Evolutionary conservation across 192 early-diverging fungal genomes (phyloP), one percentile per base, ranked within the genome.

Genomic region (Entomortierella beljakovae): DNA sequence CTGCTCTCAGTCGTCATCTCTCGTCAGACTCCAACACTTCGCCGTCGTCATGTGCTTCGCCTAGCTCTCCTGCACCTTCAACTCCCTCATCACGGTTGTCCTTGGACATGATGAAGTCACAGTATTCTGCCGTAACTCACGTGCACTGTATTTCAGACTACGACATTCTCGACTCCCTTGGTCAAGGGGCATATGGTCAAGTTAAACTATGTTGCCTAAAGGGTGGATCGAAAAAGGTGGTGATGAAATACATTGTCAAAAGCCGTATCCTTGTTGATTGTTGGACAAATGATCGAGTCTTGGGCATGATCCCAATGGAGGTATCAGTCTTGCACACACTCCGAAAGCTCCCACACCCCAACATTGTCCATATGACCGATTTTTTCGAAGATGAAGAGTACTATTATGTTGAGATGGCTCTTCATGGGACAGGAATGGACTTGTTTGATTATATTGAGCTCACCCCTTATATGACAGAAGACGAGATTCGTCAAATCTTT

Each of bases 211-310:
- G 85, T 28, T 69, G 70, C 15, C 75, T 86, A 35, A 87, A 83
- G 42, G 61, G 61, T 16, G 89, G 75, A 15, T 60, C 74, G 70
- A 70, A 71, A 58, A 84, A 82, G 33, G 81, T 90, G 26, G 91
- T 93, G 51, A 79, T 93, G 64, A 93, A 93, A 64, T 92, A 89
- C 68, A 86, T 93, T 52, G 86, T 90, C 61, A 92, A 93, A 73
- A 86, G 86, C 28, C 84, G 87, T 43, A 88, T 92, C 42, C 81
- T 90, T 20, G 86, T 86, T 9, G 87, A 87, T 54, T 86, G 83
- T 34, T 94, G 92, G 92, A 92, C 84, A 49, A 84, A 87, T 56
- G 92, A 92, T 61, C 71, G 86, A 64, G 62, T 81, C 25, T 68
- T 91, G n/a, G 89, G 87, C 7, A 82, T 88, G 65, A 84, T 96